Evolutionary conservation across 2,329 filamentous ascomycete genomes (phyloP).

Genomic region (Furcasterigmium furcatum): DNA sequence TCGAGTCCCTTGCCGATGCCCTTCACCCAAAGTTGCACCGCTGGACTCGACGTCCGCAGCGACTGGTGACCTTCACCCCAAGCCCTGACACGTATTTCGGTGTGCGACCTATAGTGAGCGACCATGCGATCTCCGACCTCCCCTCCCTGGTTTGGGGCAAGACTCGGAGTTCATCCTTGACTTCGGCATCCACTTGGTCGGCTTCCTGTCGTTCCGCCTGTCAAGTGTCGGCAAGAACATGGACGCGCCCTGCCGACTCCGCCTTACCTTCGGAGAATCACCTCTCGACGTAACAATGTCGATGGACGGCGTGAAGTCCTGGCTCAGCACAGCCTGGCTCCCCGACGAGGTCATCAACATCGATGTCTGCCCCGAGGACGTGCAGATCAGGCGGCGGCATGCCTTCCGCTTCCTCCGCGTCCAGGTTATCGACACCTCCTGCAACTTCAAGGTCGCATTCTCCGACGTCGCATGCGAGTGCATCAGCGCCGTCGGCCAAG

Average conservation of each 20-base stretch:
- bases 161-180: constrained; percentile 25
- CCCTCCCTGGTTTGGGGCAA: constrained; percentile 17
- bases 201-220: constrained; percentile 25
- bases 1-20: background rate
- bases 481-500: constrained; percentile 21
- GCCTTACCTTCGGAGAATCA: constrained; percentile 30
- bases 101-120: constrained; percentile 9
- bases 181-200: constrained; percentile 28
- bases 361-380: constrained; percentile 24
- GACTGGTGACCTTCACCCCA: constrained; percentile 17
- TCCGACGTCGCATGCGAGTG: constrained; percentile 20
- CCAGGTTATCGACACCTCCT: constrained; percentile 28
- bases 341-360: constrained; percentile 31
- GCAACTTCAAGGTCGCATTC: constrained; percentile 26
- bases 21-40: constrained; percentile 9
- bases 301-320: constrained; percentile 27
- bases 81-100: constrained; percentile 16
- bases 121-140: constrained; percentile 12
- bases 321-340: constrained; percentile 34
- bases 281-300: constrained; percentile 29
- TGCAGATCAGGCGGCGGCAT: constrained; percentile 23
- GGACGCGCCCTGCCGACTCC: constrained; percentile 28
- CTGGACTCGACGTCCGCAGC: constrained; percentile 10
- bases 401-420: constrained; percentile 29
- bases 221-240: constrained; percentile 22